Base-by-base conservation (phyloP, 2,329 filamentous ascomycete species). In the Sporothrix inflata region DNA sequence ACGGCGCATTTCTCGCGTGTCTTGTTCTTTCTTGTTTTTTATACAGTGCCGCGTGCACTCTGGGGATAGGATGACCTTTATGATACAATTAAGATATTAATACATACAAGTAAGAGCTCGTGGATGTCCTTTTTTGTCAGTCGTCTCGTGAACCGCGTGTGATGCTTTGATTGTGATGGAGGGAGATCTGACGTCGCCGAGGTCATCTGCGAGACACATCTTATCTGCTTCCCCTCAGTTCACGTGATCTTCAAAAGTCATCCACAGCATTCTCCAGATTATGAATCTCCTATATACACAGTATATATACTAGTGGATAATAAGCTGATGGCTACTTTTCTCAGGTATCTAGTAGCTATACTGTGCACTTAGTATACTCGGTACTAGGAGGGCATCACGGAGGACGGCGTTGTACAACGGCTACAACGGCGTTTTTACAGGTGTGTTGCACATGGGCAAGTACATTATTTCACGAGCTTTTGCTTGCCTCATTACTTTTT, bases 11-110 rank as follows among this genome's bases (percentile, higher is more conserved):
- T 27, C 34, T 47, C 14, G 45, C 6, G 42, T 49, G 38, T 45
- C n/a, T 38, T 27, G 40, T 49, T 34, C 8, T 4, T 34, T 34
- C 45, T 14, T 53, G n/a, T 24, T 49, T 11, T 8, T 27, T 65
- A 14, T n/a, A 34, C 24, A 49, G 42, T 67, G 63, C 19, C 7
- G 24, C 16, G 24, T 34, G 63, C 63, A 51, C 24, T 34, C 16
- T 14, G 24, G 42, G 45, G 27, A 51, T 38, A 21, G 9, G 16
- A 67, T 40, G 65, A 30, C 65, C 60, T 51, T 51, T n/a, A 67
- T 51, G 65, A 67, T 67, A 53, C 30, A 67, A 27, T 38, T 19
- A n/a, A 47, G 14, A 45, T 21, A 67, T 38, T 38, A 67, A 38
- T 67, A 67, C 19, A 53, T 38, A 34, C 24, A 49, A 66, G 7